Base-by-base conservation (phyloP, 2,329 filamentous ascomycete species). In the Cordyceps fumosorosea region DNA sequence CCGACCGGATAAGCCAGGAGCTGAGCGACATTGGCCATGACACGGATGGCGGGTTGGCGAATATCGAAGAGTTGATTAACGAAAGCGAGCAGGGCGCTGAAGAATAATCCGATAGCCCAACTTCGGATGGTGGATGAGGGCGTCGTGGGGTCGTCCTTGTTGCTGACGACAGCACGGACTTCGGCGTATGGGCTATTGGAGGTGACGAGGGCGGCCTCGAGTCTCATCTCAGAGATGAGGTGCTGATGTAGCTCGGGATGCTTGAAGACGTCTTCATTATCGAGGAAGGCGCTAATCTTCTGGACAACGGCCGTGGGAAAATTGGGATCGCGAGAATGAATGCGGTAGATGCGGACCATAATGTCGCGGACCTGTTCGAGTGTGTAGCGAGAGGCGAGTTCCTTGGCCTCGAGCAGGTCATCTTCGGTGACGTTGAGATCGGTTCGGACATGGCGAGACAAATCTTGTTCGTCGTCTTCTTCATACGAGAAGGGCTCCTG, bases 51-150 rank as follows among this genome's bases (percentile, higher is more conserved):
- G 0, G 84, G 84, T 64, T 81, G 78, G 11, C 83, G 81, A 63
- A 85, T 80, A 56, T 80, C 81, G 69, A 86, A 85, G 56, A 86
- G 77, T 73, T 84, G 81, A 67, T 86, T 85, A 67, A 80, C 74
- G 59, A 81, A 81, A 51, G 79, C 76, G 40, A 83, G 73, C 29
- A 81, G 65, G 34, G 77, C 72, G 10, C 80, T 77, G 63, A 84
- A 84, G 48, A 76, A 65, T n/a, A 82, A 68, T 18, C 82, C 82
- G 37, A 85, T 81, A 20, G 72, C 68, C 81, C 81, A 84, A 60
- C 78, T 79, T 12, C 82, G 80, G 55, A 85, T 77, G 1, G 83
- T 86, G 20, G 81, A 83, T 62, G 76, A 80, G 4, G 81, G 82
- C 5, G 76, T 72, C 4, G 65, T 70, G 1, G 77, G 74, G 60